Conservation (phyloP, 2,329 filamentous ascomycete genomes). For the Epichloe hybrida region DNA sequence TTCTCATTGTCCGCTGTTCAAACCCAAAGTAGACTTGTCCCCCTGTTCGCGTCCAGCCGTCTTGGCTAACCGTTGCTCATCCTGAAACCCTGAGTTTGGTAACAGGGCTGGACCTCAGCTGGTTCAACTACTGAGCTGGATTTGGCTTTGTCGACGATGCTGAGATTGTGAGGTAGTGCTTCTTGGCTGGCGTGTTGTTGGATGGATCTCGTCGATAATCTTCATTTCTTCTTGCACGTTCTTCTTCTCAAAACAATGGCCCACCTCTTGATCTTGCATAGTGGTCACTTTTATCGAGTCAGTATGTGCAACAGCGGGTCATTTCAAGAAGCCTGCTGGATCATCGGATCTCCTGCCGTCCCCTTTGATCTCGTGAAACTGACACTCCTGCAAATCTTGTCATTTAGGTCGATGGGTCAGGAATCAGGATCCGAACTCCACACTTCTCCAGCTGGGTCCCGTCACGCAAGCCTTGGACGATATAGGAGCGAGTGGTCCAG, state of each 20-base stretch:
- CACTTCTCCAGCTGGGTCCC: conserved; percentile 2
- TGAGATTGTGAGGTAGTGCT: neutral
- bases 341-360: neutral
- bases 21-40: neutral
- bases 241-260: neutral
- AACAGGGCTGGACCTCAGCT: neutral
- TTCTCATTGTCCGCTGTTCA: too few relatives aligned
- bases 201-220: neutral
- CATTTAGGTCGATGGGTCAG: conserved; percentile 1
- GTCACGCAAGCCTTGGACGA: neutral
- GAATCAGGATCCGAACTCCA: conserved; percentile 1
- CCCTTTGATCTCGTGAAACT: neutral
- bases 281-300: too few relatives aligned
- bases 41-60: neutral
- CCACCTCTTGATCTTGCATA: too few relatives aligned
- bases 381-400: neutral
- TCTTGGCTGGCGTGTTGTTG: neutral
- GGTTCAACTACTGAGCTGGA: neutral
- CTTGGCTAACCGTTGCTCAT: neutral
- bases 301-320: too few relatives aligned
- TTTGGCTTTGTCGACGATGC: neutral
- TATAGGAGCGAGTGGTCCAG: neutral
- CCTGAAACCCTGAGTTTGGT: neutral
- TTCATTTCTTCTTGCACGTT: neutral
- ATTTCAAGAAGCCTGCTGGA: neutral